Conservation (phyloP, 352 stramenopile species). For the Pythium insidiosum region DNA sequence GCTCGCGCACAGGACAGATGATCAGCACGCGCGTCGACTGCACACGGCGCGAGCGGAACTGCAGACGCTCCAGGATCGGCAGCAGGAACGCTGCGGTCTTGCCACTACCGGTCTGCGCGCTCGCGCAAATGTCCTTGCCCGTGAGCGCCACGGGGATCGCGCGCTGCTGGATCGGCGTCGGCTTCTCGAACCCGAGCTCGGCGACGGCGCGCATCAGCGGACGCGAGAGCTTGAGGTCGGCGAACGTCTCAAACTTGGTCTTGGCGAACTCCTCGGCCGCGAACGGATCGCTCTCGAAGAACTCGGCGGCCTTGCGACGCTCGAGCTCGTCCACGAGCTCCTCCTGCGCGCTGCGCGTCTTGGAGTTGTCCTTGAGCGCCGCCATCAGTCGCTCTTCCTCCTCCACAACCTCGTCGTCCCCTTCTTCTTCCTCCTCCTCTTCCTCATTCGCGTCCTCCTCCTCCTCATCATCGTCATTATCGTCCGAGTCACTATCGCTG, state of each 20-base stretch:
- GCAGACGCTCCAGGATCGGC: constrained; percentile 94
- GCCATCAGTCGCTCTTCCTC: constrained; percentile 68
- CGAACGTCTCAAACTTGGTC: constrained; percentile 90
- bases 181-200: constrained; percentile 95
- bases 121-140: constrained; percentile 97
- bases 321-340: constrained; percentile 71
- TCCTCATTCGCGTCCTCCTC: constrained; percentile 25
- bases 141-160: constrained; percentile 93
- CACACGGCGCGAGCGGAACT: constrained; percentile 87
- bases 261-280: constrained; percentile 69
- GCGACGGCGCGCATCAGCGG: constrained; percentile 95
- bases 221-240: constrained; percentile 95
- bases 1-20: constrained; percentile 95
- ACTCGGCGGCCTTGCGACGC: constrained; percentile 70
- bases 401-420: constrained; percentile 59
- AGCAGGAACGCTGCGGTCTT: constrained; percentile 99
- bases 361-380: constrained; percentile 52
- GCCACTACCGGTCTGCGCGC: constrained; percentile 94
- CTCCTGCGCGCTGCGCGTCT: constrained; percentile 36
- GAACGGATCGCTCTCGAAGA: constrained; percentile 79
- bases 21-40: constrained; percentile 93
- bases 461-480: constrained; percentile 22
- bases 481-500: constrained; percentile 20
- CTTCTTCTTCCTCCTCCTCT: constrained; percentile 30
- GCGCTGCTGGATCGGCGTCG: constrained; percentile 91